Base-by-base conservation (phyloP, 1,284 basidiomycete genomes). In the Sutorius eximius region DNA sequence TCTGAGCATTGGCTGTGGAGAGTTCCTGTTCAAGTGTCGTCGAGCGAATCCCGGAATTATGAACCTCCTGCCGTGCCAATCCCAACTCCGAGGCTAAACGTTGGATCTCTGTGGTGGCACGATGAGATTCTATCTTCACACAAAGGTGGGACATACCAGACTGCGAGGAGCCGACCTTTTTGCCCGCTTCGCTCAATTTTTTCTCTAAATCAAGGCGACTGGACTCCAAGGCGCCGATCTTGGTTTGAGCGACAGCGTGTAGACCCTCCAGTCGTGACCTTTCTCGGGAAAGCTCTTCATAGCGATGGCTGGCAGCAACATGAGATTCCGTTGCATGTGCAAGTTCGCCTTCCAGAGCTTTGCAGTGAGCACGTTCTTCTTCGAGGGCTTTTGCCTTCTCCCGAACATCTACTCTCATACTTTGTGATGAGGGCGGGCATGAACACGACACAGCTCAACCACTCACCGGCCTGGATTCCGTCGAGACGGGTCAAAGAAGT, bases 231-330 rank as follows among this genome's bases (percentile, higher is more conserved):
- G 36, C 37, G n/a, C 55, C 52, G 32, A 68, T 59, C 56, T 58
- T 59, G 29, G 52, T 49, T 43, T 50, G 56, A 41, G 59, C 56
- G 5, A 30, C 52, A 7, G n/a, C 33, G 12, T 77, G 59, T 2
- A 61, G 58, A 11, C 55, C 55, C 52, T 75, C 69, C 13, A 69
- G 32, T 24, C 65, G 63, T 32, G 61, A 66, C 36, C 66, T 57
- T 60, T 71, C 68, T 66, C 55, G 57, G 12, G 59, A 65, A 11
- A 68, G 47, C n/a, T 56, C 60, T 12, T 59, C 61, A 2, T 57
- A 29, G 10, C 32, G 66, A 44, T 51, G 61, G 6, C 57, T 53
- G n/a, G 50, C 47, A 10, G 27, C 45, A 4, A 22, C 36, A 51
- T 45, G 44, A 10, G 56, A 57, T 20, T 58, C 56, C 34, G 12